Percentiles rank a stretch among this genome's conserved stretches.
Evolutionary conservation across 352 stramenopile species (phyloP).

Genomic region (Pythium chondricola): DNA sequence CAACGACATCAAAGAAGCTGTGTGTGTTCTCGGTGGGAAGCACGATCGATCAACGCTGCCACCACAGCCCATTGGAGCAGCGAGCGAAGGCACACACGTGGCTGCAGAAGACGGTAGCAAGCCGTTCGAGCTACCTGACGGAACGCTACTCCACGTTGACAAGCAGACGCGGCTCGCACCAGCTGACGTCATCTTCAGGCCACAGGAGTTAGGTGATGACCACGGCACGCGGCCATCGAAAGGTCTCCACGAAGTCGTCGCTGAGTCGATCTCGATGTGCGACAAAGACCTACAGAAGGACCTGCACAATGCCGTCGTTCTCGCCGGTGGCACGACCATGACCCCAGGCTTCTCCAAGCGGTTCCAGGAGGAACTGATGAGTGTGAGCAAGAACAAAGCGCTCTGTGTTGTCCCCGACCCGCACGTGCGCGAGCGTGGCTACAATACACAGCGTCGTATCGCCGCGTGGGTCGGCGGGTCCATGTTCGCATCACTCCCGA

Average conservation of each 20-base stretch:
- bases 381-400: conserved; percentile 20
- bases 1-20: conserved; percentile 81
- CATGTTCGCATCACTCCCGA: conserved; percentile 85
- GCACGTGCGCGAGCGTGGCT: conserved; percentile 68
- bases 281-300: conserved; percentile 82
- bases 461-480: conserved; percentile 87
- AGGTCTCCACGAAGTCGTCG: conserved; percentile 79
- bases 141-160: conserved; percentile 83
- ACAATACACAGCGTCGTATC: conserved; percentile 81
- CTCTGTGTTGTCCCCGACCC: conserved; percentile 77
- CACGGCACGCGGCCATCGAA: conserved; percentile 61
- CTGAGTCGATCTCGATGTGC: conserved; percentile 82
- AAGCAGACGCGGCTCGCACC: conserved; percentile 57
- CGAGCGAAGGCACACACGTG: conserved; percentile 18
- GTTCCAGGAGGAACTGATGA: conserved; percentile 62
- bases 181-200: conserved; percentile 81
- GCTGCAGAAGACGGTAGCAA: conserved; percentile 33
- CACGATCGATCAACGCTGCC: conserved; percentile 19
- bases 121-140: conserved; percentile 76
- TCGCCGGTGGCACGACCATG: conserved; percentile 84
- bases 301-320: conserved; percentile 65
- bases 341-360: conserved; percentile 75
- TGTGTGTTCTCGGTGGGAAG: conserved; percentile 31
- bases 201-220: conserved; percentile 90
- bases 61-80: conserved; percentile 13